Evolutionary conservation across 768 basidiomycete genomes (phyloP).

Genomic region (Naganishia kalamii): DNA sequence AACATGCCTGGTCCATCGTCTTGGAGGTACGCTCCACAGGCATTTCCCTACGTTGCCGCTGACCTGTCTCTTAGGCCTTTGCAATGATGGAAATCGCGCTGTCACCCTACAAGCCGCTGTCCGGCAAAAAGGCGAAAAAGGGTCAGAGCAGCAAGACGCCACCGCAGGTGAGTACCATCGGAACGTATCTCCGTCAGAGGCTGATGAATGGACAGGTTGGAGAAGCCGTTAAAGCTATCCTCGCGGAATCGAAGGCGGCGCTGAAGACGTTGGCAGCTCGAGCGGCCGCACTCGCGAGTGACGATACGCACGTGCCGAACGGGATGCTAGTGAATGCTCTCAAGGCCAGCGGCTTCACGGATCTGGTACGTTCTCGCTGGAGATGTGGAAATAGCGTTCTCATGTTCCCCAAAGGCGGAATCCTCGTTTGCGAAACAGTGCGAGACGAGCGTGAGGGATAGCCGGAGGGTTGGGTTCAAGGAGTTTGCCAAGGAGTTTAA

Average conservation of each 20-base stretch:
- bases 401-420: not conserved
- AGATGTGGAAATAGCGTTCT: not conserved
- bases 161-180: not conserved
- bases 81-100: slow-evolving; percentile 21
- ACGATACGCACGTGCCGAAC: not conserved
- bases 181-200: not conserved
- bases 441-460: slow-evolving; percentile 16
- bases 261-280: slow-evolving; percentile 4
- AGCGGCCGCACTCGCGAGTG: not conserved
- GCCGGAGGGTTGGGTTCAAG: slow-evolving; percentile 19
- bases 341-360: not conserved
- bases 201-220: not conserved
- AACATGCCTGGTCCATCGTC: slow-evolving; percentile 8
- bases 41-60: not conserved
- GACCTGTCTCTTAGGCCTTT: not conserved
- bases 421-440: slow-evolving; percentile 10
- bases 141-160: not conserved
- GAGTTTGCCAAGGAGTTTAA: slow-evolving; percentile 19
- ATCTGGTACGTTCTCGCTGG: not conserved
- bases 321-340: not conserved
- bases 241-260: not conserved
- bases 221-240: slow-evolving; percentile 9
- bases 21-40: not conserved
- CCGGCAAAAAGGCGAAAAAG: slow-evolving; percentile 21
- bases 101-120: slow-evolving; percentile 15